A percentile compares a stretch with the other conserved stretches of the same genome.
Evolutionary conservation across 257 asterid genomes (phyloP).

Genomic region (Solanum piurae): DNA sequence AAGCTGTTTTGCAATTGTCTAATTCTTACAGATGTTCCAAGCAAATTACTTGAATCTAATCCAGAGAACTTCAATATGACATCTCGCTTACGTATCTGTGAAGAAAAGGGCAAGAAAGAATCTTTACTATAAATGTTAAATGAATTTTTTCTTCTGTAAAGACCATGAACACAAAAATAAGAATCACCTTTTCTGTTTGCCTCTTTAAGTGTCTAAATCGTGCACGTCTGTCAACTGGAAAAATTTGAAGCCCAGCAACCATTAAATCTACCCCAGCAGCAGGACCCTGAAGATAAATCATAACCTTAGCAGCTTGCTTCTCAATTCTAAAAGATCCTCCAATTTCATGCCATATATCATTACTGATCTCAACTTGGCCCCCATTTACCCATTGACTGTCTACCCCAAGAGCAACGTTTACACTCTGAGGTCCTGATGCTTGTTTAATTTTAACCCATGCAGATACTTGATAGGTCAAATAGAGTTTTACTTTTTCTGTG

Average conservation of each 20-base stretch:
- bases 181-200: slow-evolving; percentile 55
- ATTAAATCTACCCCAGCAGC: slow-evolving; percentile 65
- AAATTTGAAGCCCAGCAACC: slow-evolving; percentile 82
- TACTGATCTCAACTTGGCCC: slow-evolving; percentile 66
- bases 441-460: slow-evolving; percentile 72
- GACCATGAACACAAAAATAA: background rate
- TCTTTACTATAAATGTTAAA: background rate
- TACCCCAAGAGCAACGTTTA: slow-evolving; percentile 68
- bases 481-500: slow-evolving; percentile 52
- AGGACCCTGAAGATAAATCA: slow-evolving; percentile 77
- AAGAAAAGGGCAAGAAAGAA: background rate
- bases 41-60: slow-evolving; percentile 31
- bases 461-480: slow-evolving; percentile 82
- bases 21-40: slow-evolving; percentile 41
- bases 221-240: slow-evolving; percentile 51
- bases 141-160: background rate
- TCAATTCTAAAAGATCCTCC: slow-evolving; percentile 89
- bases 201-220: slow-evolving; percentile 48
- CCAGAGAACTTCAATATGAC: slow-evolving; percentile 47
- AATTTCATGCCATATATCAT: slow-evolving; percentile 76
- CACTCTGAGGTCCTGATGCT: slow-evolving; percentile 46
- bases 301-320: slow-evolving; percentile 50
- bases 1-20: slow-evolving; percentile 57
- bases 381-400: slow-evolving; percentile 82
- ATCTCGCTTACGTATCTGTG: slow-evolving; percentile 75